Evolutionary conservation across 2,329 filamentous ascomycete species (phyloP).

Genomic region (Fusarium pilosicola): DNA sequence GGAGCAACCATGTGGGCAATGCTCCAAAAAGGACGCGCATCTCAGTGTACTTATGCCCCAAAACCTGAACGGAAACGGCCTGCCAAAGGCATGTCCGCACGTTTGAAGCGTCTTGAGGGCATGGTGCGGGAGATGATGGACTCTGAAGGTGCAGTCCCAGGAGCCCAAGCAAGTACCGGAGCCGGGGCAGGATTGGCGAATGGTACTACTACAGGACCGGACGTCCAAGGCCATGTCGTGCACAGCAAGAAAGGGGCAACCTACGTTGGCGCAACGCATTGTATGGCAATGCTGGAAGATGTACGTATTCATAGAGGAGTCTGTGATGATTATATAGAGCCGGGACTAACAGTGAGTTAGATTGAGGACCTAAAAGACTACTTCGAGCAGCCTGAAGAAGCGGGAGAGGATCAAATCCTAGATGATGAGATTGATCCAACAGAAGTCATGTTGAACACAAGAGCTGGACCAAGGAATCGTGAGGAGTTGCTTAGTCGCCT

Average conservation of each 20-base stretch:
- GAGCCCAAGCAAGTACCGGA: neutral
- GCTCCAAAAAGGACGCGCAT: conserved; percentile 58
- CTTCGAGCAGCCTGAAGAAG: conserved; percentile 60
- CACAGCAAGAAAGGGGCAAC: conserved; percentile 55
- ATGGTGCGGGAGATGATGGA: conserved; percentile 68
- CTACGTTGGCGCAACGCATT: conserved; percentile 69
- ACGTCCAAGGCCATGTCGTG: conserved; percentile 55
- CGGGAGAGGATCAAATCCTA: conserved; percentile 48
- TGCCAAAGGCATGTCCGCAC: conserved; percentile 62
- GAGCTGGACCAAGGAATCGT: conserved; percentile 52
- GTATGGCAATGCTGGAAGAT: conserved; percentile 69
- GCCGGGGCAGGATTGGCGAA: conserved; percentile 2
- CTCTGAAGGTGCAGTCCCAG: conserved; percentile 41
- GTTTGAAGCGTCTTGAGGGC: conserved; percentile 65
- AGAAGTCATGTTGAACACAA: conserved; percentile 57
- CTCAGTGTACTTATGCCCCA: conserved; percentile 61
- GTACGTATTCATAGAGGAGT: conserved; percentile 50
- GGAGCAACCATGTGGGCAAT: conserved; percentile 61
- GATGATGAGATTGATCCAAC: conserved; percentile 50
- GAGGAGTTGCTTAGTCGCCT: conserved; percentile 59
- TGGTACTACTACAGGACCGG: conserved; percentile 33
- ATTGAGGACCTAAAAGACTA: conserved; percentile 69
- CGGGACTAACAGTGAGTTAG: conserved; percentile 47
- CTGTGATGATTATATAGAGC: neutral
- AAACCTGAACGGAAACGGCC: conserved; percentile 54